Percentiles rank a stretch among this genome's conserved stretches.
phyloP scores from a whole-genome alignment of 768 basidiomycete genomes.

The Sutorius australiensis region DNA sequence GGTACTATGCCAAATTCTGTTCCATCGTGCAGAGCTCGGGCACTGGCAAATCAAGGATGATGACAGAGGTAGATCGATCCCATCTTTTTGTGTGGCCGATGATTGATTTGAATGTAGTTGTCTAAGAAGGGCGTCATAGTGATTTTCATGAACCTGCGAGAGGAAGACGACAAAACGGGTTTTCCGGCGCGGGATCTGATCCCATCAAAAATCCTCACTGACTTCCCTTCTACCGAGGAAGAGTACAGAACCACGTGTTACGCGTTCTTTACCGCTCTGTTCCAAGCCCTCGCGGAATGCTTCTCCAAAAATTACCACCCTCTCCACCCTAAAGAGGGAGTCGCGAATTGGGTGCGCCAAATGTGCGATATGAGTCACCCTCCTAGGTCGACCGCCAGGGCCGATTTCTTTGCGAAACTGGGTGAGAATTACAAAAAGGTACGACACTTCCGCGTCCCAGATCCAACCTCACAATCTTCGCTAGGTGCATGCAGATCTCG shows the following conservation, averaged over 20 bases:
- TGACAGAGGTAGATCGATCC: constrained; percentile 2
- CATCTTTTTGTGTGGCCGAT: background rate
- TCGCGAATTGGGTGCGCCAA: background rate
- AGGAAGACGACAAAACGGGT: background rate
- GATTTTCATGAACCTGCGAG: constrained; percentile 16
- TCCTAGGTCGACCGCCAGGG: background rate
- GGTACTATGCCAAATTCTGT: background rate
- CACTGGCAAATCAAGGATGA: constrained; percentile 10
- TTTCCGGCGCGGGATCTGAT: constrained; percentile 16
- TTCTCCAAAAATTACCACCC: background rate
- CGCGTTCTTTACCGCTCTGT: constrained; percentile 15
- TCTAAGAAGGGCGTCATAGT: constrained; percentile 3
- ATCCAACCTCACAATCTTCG: background rate
- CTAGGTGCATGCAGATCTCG: background rate
- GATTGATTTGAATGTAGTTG: background rate
- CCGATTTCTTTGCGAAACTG: background rate
- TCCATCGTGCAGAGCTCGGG: constrained; percentile 13
- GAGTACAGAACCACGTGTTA: constrained; percentile 7
- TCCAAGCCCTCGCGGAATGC: background rate
- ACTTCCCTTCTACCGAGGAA: background rate
- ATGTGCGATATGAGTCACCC: constrained; percentile 3
- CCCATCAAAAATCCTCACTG: constrained; percentile 12
- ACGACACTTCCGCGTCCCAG: background rate
- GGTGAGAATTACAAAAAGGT: background rate
- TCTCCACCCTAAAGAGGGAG: background rate